phyloP scores from a whole-genome alignment of 352 stramenopile genomes.

The Phytopythium mirpurense region DNA sequence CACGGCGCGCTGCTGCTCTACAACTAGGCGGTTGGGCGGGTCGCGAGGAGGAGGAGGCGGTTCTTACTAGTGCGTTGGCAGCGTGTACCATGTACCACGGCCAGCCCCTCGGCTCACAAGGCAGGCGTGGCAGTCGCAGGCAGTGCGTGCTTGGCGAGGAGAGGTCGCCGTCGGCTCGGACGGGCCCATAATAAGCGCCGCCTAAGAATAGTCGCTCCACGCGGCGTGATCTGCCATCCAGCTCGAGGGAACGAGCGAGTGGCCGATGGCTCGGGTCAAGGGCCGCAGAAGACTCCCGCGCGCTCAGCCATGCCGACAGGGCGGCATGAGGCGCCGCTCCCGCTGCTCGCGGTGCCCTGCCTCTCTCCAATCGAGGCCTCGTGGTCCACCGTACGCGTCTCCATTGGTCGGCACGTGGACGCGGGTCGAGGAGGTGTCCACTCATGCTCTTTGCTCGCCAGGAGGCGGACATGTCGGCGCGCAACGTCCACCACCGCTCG shows the following conservation, averaged over 20 bases:
- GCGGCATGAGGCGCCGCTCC: neutral
- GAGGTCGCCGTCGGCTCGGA: too few species aligned
- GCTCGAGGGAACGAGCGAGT: neutral
- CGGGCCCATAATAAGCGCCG: too few species aligned
- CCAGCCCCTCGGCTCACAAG: too few species aligned
- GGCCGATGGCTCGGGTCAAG: neutral
- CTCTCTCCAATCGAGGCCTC: conserved; percentile 34
- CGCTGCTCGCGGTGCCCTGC: conserved; percentile 23
- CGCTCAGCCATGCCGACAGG: neutral
- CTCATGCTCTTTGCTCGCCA: conserved; percentile 2
- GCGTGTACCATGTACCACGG: too few species aligned
- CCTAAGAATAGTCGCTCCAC: too few species aligned
- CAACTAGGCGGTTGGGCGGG: conserved; percentile 29
- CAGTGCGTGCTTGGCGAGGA: too few species aligned
- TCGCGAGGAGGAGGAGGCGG: too few species aligned
- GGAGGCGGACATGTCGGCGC: conserved; percentile 43
- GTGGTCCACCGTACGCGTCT: conserved; percentile 16
- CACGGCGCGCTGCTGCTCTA: conserved; percentile 42
- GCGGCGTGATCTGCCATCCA: too few species aligned
- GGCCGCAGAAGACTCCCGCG: neutral
- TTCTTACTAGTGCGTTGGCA: too few species aligned
- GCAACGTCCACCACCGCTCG: conserved; percentile 35
- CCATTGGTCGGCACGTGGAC: neutral
- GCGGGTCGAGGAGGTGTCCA: neutral
- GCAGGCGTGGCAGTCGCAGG: too few species aligned